Conservation (phyloP, 139 green algal species). For the Chlamydomonas sphaeroides region DNA sequence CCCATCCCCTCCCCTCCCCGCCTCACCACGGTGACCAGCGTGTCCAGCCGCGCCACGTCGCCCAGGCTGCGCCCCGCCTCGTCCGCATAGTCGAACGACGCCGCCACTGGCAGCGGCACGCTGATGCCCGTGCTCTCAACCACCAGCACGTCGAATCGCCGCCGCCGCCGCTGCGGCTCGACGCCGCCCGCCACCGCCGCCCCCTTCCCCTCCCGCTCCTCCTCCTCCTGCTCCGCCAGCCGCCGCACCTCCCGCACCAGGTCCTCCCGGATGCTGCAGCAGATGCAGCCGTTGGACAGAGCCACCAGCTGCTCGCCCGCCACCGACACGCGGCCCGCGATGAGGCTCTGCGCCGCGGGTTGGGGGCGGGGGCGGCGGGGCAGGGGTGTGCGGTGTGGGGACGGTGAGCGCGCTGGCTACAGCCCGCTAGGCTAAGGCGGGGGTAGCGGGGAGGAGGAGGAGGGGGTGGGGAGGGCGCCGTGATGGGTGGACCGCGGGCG, state of each 20-base stretch:
- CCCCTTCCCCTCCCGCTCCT: constrained; percentile 11
- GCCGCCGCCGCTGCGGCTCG: not conserved
- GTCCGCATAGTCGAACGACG: constrained; percentile 62
- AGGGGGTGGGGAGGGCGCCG: too few species aligned
- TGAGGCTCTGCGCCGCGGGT: not conserved
- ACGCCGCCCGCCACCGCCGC: not conserved
- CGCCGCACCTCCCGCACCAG: constrained; percentile 48
- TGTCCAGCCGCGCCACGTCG: constrained; percentile 56
- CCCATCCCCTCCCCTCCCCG: not conserved
- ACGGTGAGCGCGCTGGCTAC: too few species aligned
- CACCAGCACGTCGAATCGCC: constrained; percentile 81
- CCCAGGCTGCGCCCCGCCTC: constrained; percentile 24
- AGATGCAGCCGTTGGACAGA: constrained; percentile 72
- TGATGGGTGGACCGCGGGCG: too few species aligned
- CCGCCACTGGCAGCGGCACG: constrained; percentile 77
- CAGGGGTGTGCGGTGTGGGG: not conserved
- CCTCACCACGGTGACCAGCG: constrained; percentile 58
- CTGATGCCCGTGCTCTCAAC: constrained; percentile 88
- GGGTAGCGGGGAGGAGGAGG: too few species aligned
- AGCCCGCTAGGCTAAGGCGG: too few species aligned
- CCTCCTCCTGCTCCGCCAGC: constrained; percentile 14
- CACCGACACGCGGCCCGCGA: constrained; percentile 9
- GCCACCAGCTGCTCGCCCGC: constrained; percentile 66
- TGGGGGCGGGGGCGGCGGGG: not conserved
- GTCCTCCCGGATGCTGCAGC: constrained; percentile 67